Percentiles rank a stretch among this genome's conserved stretches.
phyloP scores from a whole-genome alignment of 1,139 yeast species.

The Magnusiomyces fungicola region DNA sequence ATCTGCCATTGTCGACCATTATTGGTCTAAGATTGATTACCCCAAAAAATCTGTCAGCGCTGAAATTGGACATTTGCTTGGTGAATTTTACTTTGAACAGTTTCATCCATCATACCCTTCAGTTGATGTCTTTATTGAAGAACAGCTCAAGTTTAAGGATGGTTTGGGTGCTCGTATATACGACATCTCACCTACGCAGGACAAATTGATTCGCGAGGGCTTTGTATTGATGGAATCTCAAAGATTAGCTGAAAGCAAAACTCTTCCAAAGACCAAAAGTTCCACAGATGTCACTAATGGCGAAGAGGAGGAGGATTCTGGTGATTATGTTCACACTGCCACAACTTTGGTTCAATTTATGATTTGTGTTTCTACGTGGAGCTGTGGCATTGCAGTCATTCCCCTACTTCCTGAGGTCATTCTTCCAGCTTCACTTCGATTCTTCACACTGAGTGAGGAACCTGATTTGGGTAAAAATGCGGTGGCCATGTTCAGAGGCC shows the following conservation, averaged over 20 bases:
- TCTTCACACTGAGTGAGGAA: conserved; percentile 64
- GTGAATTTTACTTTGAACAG: conserved; percentile 47
- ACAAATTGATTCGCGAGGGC: neutral
- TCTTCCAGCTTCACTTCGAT: conserved; percentile 63
- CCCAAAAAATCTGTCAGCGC: conserved; percentile 73
- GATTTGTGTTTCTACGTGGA: conserved; percentile 10
- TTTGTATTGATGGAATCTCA: neutral
- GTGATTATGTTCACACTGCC: neutral
- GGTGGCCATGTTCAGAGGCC: conserved; percentile 43
- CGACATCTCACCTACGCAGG: neutral
- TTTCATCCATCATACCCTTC: conserved; percentile 44
- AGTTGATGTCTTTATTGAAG: conserved; percentile 39
- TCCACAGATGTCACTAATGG: neutral
- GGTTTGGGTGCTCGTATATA: conserved; percentile 26
- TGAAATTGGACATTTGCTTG: conserved; percentile 59
- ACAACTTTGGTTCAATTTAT: neutral
- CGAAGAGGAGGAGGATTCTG: neutral
- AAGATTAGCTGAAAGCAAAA: neutral
- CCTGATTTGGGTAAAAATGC: conserved; percentile 63
- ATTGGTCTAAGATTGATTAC: conserved; percentile 47
- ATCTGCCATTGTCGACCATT: conserved; percentile 41
- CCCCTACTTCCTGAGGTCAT: conserved; percentile 39
- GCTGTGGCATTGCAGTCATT: conserved; percentile 24
- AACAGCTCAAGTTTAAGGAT: conserved; percentile 28
- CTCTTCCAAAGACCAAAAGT: neutral